phyloP scores from a whole-genome alignment of 257 asterid genomes.

The Solanum phureja region DNA sequence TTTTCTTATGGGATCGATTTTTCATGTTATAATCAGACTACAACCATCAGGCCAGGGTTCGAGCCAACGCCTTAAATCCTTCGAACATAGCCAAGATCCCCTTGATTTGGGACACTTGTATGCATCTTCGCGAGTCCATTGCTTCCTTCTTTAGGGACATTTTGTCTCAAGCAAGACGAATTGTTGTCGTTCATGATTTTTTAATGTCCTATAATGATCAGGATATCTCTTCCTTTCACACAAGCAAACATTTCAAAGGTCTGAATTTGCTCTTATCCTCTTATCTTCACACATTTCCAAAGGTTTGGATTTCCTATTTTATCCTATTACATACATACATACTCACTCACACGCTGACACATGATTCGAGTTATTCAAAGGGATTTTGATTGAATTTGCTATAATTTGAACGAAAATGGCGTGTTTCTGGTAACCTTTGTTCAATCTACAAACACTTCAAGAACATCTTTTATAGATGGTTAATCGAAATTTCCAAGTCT shows the following conservation, averaged over 20 bases:
- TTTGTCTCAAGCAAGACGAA: constrained; percentile 3
- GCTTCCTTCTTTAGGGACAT: neutral
- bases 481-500: neutral
- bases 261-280: neutral
- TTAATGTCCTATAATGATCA: constrained; percentile 12
- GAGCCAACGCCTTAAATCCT: too few relatives aligned
- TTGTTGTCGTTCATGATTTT: constrained; percentile 29
- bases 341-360: too few relatives aligned
- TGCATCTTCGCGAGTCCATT: constrained; percentile 10
- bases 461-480: neutral
- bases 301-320: neutral
- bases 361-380: too few relatives aligned
- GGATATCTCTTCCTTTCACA: constrained; percentile 15
- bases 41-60: too few relatives aligned
- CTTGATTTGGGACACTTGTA: too few relatives aligned
- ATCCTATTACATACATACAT: neutral
- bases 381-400: too few relatives aligned
- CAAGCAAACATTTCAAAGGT: neutral
- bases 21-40: too few relatives aligned
- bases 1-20: too few relatives aligned
- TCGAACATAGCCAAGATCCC: too few relatives aligned
- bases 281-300: neutral
- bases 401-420: too few relatives aligned
- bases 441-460: neutral
- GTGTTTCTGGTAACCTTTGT: too few relatives aligned